Conservation (phyloP, 805 yeast species). For the Schwanniomyces yamadae region DNA sequence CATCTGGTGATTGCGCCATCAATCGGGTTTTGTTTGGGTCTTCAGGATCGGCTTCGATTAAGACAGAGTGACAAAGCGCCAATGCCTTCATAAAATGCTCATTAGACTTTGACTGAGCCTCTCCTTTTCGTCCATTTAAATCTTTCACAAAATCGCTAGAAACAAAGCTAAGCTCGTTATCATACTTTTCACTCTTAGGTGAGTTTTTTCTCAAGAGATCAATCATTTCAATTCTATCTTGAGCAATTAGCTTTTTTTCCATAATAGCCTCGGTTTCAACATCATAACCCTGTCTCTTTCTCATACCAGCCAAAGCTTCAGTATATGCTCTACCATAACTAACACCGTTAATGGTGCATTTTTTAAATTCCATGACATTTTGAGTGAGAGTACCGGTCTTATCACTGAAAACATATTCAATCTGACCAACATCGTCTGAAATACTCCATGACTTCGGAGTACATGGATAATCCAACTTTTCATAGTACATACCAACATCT, state of each 20-base stretch:
- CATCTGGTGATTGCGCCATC: slow-evolving; percentile 85
- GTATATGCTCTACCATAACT: slow-evolving; percentile 80
- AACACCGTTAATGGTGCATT: slow-evolving; percentile 71
- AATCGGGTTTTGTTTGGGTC: slow-evolving; percentile 55
- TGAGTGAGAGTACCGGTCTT: slow-evolving; percentile 85
- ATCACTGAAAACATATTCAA: slow-evolving; percentile 81
- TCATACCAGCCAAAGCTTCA: slow-evolving; percentile 76
- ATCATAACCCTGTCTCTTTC: slow-evolving; percentile 76
- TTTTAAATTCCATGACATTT: slow-evolving; percentile 82
- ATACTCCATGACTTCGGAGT: slow-evolving; percentile 84
- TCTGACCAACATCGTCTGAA: slow-evolving; percentile 83
- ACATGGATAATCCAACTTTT: slow-evolving; percentile 71
- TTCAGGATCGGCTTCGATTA: slow-evolving; percentile 63
- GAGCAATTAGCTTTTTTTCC: slow-evolving; percentile 53
- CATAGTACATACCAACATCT: slow-evolving; percentile 70
- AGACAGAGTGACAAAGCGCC: slow-evolving; percentile 77
- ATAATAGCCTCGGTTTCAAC: slow-evolving; percentile 57
- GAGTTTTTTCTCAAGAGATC: slow-evolving; percentile 20
- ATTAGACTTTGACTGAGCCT: slow-evolving; percentile 53
- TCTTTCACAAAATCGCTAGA: slow-evolving; percentile 68
- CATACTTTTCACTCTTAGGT: slow-evolving; percentile 33
- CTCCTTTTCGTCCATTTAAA: slow-evolving; percentile 51
- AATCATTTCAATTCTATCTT: slow-evolving; percentile 62
- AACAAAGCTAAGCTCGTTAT: slow-evolving; percentile 67
- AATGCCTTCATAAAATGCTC: slow-evolving; percentile 76